phyloP scores from a whole-genome alignment of 352 stramenopile genomes.

The Blastocystis sp. region DNA sequence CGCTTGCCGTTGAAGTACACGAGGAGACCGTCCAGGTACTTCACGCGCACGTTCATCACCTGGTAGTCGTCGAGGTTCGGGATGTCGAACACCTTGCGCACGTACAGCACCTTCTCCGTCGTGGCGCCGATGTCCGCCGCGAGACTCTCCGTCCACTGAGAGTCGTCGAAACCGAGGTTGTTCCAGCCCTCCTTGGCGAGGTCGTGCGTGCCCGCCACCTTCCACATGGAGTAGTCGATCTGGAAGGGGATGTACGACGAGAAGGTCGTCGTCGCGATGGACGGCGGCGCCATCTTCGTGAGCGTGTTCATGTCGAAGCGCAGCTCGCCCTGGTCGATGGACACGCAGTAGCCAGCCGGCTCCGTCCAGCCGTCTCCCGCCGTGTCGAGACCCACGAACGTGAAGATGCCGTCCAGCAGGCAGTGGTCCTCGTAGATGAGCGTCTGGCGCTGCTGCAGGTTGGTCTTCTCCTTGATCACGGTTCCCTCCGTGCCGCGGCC shows the following conservation, averaged over 20 bases:
- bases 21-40: constrained; percentile 1
- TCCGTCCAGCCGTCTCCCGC: not conserved
- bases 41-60: constrained; percentile 22
- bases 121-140: not conserved
- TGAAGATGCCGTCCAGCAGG: constrained; percentile 2
- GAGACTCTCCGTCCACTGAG: not conserved
- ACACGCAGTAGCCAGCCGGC: not conserved
- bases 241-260: constrained; percentile 52
- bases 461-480: not conserved
- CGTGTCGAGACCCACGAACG: not conserved
- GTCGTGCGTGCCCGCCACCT: not conserved
- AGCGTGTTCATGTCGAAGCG: constrained; percentile 23
- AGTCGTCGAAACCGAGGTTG: constrained; percentile 22
- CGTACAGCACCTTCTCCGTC: not conserved
- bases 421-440: constrained; percentile 22
- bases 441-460: not conserved
- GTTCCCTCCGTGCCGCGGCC: not conserved
- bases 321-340: constrained; percentile 13
- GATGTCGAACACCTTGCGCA: constrained; percentile 25
- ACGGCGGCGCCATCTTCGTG: not conserved
- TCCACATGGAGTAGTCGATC: constrained; percentile 42
- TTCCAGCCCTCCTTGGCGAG: not conserved
- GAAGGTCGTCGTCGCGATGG: not conserved
- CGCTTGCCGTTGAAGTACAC: constrained; percentile 62
- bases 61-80: constrained; percentile 28